Percentiles rank a stretch among this genome's conserved stretches.
Evolutionary conservation across 768 basidiomycete species (phyloP).

Genomic region (Suillus tomentosus): DNA sequence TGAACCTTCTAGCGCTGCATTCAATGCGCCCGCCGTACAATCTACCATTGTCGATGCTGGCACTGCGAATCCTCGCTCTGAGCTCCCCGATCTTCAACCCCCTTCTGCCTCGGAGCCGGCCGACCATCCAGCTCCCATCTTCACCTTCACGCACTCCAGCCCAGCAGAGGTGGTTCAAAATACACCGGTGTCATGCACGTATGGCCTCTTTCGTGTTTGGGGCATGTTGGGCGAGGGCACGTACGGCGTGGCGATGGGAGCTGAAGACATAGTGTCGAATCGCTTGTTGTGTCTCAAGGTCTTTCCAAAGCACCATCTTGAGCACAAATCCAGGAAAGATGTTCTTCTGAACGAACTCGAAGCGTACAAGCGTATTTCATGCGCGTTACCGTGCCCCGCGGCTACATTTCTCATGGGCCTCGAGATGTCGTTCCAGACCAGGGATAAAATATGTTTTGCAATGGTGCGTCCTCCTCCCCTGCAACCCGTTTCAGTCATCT

Average conservation of each 20-base stretch:
- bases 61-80: neutral
- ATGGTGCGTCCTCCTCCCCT: constrained; percentile 35
- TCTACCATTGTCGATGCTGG: no score
- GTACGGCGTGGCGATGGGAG: constrained; percentile 25
- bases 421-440: constrained; percentile 39
- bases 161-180: no score
- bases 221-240: constrained; percentile 21
- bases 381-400: constrained; percentile 24
- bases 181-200: neutral
- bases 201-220: constrained; percentile 29
- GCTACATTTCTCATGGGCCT: constrained; percentile 40
- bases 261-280: constrained; percentile 27
- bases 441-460: constrained; percentile 33
- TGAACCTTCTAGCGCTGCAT: neutral
- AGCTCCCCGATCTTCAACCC: neutral
- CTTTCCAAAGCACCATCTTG: constrained; percentile 26
- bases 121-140: no score
- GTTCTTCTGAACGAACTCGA: constrained; percentile 35
- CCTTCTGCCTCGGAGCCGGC: neutral
- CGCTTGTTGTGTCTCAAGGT: constrained; percentile 43
- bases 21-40: neutral
- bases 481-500: neutral
- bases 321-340: constrained; percentile 10
- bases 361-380: constrained; percentile 38
- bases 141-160: no score